Conservation (phyloP, 2,329 filamentous ascomycete genomes). For the Arthroderma sp. region DNA sequence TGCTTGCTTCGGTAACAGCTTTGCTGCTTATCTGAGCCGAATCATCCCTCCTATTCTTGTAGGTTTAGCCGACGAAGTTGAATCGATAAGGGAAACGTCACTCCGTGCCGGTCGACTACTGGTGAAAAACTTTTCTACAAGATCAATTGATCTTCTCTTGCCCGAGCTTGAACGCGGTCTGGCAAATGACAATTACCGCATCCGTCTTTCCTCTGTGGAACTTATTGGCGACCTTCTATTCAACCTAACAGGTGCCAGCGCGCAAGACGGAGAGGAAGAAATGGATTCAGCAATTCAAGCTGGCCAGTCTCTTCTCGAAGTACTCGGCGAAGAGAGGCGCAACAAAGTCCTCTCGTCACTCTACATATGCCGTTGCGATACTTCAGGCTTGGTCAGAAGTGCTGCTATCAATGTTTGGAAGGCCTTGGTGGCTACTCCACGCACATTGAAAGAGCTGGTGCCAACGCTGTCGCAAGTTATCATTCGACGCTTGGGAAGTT, state of each 20-base stretch:
- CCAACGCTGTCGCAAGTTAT: constrained; percentile 90
- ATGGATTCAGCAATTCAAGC: constrained; percentile 68
- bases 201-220: constrained; percentile 95
- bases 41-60: constrained; percentile 93
- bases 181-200: constrained; percentile 94
- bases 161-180: constrained; percentile 92
- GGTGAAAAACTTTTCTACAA: constrained; percentile 96
- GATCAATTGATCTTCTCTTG: constrained; percentile 83
- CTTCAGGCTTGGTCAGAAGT: constrained; percentile 75
- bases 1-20: constrained; percentile 97
- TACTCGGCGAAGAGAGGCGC: constrained; percentile 87
- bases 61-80: constrained; percentile 87
- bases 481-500: constrained; percentile 83
- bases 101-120: constrained; percentile 83
- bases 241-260: constrained; percentile 90
- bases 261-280: constrained; percentile 66
- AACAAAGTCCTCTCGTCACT: constrained; percentile 96
- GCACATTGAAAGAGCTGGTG: constrained; percentile 86
- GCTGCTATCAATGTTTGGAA: constrained; percentile 95
- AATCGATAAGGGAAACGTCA: constrained; percentile 94
- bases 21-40: constrained; percentile 84
- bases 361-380: constrained; percentile 96
- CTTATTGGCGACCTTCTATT: constrained; percentile 93
- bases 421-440: constrained; percentile 80
- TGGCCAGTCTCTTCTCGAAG: constrained; percentile 81